A percentile compares a stretch with the other conserved stretches of the same genome.
Conservation (phyloP, 139 green algal species). For the Chlorella sp. region DNA sequence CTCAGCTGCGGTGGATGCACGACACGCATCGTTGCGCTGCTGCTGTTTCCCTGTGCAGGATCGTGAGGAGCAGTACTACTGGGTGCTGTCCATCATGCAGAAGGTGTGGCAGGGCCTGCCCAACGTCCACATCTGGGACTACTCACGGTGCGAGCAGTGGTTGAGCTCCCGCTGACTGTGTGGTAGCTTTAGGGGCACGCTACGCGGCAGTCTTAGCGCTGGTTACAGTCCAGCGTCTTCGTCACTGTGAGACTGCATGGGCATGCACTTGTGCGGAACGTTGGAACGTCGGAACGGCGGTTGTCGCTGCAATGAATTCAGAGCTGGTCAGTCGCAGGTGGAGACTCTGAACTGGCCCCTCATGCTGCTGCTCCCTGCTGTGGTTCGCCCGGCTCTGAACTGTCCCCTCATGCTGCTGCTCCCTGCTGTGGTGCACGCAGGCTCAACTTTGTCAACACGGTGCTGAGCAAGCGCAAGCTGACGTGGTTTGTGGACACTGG, state of each 20-base stretch:
- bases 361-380: neutral
- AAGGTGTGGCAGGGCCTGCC: slow-evolving; percentile 68
- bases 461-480: slow-evolving; percentile 97
- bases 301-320: neutral
- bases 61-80: slow-evolving; percentile 81
- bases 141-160: too few relatives aligned
- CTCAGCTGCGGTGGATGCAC: neutral
- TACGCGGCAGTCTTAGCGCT: too few relatives aligned
- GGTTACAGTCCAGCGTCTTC: too few relatives aligned
- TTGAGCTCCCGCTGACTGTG: too few relatives aligned
- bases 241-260: neutral
- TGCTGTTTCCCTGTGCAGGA: slow-evolving; percentile 21
- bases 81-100: slow-evolving; percentile 72
- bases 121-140: slow-evolving; percentile 94
- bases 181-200: too few relatives aligned
- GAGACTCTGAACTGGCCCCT: neutral
- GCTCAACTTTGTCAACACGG: slow-evolving; percentile 74
- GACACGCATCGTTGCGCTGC: neutral
- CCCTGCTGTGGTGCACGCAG: slow-evolving; percentile 21
- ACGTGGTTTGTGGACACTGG: slow-evolving; percentile 86
- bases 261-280: neutral
- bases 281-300: neutral
- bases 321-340: neutral
- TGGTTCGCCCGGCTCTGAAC: neutral
- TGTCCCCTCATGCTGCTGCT: neutral